These are phyloP conservation scores for Nepenthes mirabilis DNA, from an alignment of 148 eudicot genomes.

Conservation along the genomic window DNA sequence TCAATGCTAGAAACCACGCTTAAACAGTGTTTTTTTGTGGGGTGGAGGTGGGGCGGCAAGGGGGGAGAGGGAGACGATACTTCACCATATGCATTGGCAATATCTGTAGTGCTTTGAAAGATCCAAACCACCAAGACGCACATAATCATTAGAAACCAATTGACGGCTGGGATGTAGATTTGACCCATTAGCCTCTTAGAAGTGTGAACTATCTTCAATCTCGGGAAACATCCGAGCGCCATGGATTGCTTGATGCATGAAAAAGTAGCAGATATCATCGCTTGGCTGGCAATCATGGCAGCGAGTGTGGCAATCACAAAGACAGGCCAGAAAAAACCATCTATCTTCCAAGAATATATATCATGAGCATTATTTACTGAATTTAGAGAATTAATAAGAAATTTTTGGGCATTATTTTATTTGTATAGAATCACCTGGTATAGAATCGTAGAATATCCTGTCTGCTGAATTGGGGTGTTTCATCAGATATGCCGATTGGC, in stretches of 20 bases:
- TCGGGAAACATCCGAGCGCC: constrained; percentile 93
- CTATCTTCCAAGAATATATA: constrained; percentile 16
- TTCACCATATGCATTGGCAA: constrained; percentile 89
- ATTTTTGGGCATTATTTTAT: no score
- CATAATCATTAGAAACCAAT: constrained; percentile 89
- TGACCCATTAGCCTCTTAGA: constrained; percentile 86
- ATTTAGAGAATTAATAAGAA: background rate
- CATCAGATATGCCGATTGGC: constrained; percentile 78
- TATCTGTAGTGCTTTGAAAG: constrained; percentile 65
- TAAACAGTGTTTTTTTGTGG: no score
- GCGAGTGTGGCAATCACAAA: constrained; percentile 90
- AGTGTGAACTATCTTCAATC: constrained; percentile 85
- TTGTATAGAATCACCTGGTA: constrained; percentile 48
- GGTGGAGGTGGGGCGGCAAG: no score
- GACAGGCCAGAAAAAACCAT: constrained; percentile 78
- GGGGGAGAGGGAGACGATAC: constrained; percentile 3
- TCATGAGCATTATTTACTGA: background rate
- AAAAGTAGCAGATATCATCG: constrained; percentile 97
- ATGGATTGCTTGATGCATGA: constrained; percentile 81
- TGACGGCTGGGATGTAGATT: constrained; percentile 89
- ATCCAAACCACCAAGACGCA: constrained; percentile 78
- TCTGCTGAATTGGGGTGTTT: constrained; percentile 41
- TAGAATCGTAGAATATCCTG: constrained; percentile 66
- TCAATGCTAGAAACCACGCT: no score
- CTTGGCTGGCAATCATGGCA: constrained; percentile 92